phyloP scores from a whole-genome alignment of 2,329 filamentous ascomycete genomes.

The Talaromyces funiculosus region DNA sequence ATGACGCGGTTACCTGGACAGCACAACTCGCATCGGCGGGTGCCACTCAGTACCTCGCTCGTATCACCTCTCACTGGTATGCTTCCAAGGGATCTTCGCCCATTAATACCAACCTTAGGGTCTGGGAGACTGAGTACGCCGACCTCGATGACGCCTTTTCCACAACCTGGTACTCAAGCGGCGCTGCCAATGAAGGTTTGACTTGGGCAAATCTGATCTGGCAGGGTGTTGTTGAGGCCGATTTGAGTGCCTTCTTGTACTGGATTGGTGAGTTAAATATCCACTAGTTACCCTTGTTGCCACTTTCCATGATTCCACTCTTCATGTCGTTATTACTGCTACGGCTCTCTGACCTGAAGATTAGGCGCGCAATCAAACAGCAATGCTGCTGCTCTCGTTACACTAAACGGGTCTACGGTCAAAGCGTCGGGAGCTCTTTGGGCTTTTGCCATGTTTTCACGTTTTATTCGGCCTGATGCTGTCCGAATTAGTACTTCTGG shows the following conservation, averaged over 20 bases:
- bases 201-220: conserved; percentile 2
- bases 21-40: background rate
- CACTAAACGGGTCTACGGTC: background rate
- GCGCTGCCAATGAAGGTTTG: conserved; percentile 1
- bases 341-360: background rate
- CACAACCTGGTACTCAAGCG: conserved; percentile 3
- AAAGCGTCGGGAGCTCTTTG: background rate
- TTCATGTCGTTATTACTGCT: background rate
- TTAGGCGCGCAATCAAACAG: background rate
- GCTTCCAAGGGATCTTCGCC: background rate
- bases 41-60: background rate
- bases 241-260: conserved; percentile 4
- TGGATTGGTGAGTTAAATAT: background rate
- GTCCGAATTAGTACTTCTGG: background rate
- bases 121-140: conserved; percentile 4
- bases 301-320: too few relatives aligned
- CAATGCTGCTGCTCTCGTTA: background rate
- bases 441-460: conserved; percentile 3
- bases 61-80: conserved; percentile 10
- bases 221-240: conserved; percentile 1
- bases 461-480: background rate
- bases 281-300: too few relatives aligned
- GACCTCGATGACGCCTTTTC: background rate
- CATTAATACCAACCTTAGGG: background rate
- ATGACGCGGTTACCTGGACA: background rate